Base-by-base conservation (phyloP, 495 filamentous ascomycete species). In the Aspergillus biplanus region DNA sequence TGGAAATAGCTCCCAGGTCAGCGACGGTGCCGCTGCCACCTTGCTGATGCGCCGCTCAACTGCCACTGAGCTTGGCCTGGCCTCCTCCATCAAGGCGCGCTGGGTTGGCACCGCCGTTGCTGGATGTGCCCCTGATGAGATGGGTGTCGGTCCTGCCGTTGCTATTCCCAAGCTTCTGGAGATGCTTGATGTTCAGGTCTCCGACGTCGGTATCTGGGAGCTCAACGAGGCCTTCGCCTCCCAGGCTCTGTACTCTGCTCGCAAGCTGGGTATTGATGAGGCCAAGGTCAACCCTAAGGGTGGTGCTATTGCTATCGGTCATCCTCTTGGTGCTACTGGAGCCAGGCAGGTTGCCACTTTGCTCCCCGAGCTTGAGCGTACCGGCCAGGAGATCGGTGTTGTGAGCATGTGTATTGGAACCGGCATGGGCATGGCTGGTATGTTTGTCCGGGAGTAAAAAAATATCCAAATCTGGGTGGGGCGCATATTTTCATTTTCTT, bases 221-320 rank as follows among this genome's bases (percentile, higher is more conserved):
- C 88, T 97, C 73, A 97, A 97, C 75, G 93, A 97, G 82, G 93
- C 93, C 18, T 97, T 97, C 77, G 93, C 93, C 5, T 90, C 88
- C 58, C 93, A 97, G 78, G 88, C 91, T 12, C 72, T 97, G 9
- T 91, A 96, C 78, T 94, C 89, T 69, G 72, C 92, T 37, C 78
- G 91, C 66, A 84, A 88, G 75, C 78, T 97, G 16, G 91, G 91
- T 8, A 84, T 87, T 79, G 83, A 83, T 65, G 75, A 84, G 65
- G 84, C 82, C 4, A 84, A 81, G 79, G 88, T 97, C 1, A 97
- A 97, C 77, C 92, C 92, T 11, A 92, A 95, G 61, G 93, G 93
- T 62, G 93, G 93, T 64, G 93, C 93, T 16, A 97, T 97, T 75
- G 93, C 93, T 56, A 82, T 97, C 31, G 93, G 93, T 18, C 93